Percentiles rank a stretch among this genome's conserved stretches.
Evolutionary conservation across 345 rosid genomes (phyloP).

Genomic region (Pugionium dolabratum): DNA sequence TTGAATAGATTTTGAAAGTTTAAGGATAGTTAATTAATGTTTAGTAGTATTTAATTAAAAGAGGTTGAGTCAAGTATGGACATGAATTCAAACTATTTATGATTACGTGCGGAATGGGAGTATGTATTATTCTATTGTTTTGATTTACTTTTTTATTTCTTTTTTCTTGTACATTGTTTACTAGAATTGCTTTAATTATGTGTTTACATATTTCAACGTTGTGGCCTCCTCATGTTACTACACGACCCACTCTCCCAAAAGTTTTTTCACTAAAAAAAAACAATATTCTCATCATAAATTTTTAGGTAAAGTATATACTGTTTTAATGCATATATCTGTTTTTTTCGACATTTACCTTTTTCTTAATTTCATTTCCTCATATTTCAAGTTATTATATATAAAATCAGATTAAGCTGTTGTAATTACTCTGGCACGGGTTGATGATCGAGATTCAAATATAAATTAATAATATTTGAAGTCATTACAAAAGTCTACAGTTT

Average conservation of each 20-base stretch:
- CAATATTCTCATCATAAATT: constrained; percentile 14
- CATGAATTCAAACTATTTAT: constrained; percentile 39
- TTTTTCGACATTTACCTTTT: not conserved
- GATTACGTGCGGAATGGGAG: constrained; percentile 44
- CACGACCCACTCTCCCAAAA: constrained; percentile 46
- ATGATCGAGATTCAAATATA: constrained; percentile 10
- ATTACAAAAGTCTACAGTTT: no score
- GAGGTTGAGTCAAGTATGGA: constrained; percentile 16
- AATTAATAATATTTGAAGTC: no score
- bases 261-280: constrained; percentile 21
- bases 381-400: constrained; percentile 15
- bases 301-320: constrained; percentile 1
- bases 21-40: constrained; percentile 6
- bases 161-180: constrained; percentile 16
- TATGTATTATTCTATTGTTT: constrained; percentile 34
- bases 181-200: constrained; percentile 36
- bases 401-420: constrained; percentile 28
- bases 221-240: constrained; percentile 45
- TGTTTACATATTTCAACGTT: constrained; percentile 42
- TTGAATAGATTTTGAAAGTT: constrained; percentile 11
- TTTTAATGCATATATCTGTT: constrained; percentile 26
- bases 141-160: constrained; percentile 4
- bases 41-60: constrained; percentile 24
- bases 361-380: not conserved
- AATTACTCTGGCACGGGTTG: not conserved